A percentile compares a stretch with the other conserved stretches of the same genome.
Conservation (phyloP, 2,329 filamentous ascomycete species). For the Alternaria consortialis region DNA sequence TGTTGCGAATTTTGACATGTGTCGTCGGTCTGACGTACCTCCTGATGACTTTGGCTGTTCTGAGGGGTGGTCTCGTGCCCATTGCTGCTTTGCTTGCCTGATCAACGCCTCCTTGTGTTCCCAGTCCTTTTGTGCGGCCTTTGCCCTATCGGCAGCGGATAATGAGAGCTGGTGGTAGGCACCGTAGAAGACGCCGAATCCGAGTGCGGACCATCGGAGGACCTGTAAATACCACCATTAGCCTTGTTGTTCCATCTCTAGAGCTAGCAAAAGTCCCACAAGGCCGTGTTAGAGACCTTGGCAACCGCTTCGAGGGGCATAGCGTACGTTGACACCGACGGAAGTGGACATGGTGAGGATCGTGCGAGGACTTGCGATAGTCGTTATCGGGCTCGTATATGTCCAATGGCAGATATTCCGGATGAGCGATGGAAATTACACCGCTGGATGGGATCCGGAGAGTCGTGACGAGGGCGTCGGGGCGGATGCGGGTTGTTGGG, state of each 20-base stretch:
- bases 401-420: slow-evolving; percentile 44
- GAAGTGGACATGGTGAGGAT: slow-evolving; percentile 55
- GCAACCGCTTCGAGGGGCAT: slow-evolving; percentile 6
- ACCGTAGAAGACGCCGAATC: slow-evolving; percentile 92
- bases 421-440: slow-evolving; percentile 29
- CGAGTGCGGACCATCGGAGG: slow-evolving; percentile 94
- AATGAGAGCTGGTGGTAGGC: slow-evolving; percentile 91
- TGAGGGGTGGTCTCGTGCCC: slow-evolving; percentile 73
- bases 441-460: slow-evolving; percentile 23
- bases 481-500: slow-evolving; percentile 33
- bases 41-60: slow-evolving; percentile 43
- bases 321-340: slow-evolving; percentile 63
- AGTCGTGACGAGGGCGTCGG: slow-evolving; percentile 30
- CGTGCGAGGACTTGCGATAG: slow-evolving; percentile 34
- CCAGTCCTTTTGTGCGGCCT: slow-evolving; percentile 80
- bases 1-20: slow-evolving; percentile 1
- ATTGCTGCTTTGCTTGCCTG: slow-evolving; percentile 90
- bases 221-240: slow-evolving; percentile 68
- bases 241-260: slow-evolving; percentile 22
- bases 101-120: slow-evolving; percentile 92
- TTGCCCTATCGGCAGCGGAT: slow-evolving; percentile 74
- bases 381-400: slow-evolving; percentile 23
- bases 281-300: neutral
- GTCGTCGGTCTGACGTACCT: slow-evolving; percentile 32
- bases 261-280: slow-evolving; percentile 7